A percentile compares a stretch with the other conserved stretches of the same genome.
Evolutionary conservation across 2,329 filamentous ascomycete genomes (phyloP).

Genomic region (Botryotinia convoluta): DNA sequence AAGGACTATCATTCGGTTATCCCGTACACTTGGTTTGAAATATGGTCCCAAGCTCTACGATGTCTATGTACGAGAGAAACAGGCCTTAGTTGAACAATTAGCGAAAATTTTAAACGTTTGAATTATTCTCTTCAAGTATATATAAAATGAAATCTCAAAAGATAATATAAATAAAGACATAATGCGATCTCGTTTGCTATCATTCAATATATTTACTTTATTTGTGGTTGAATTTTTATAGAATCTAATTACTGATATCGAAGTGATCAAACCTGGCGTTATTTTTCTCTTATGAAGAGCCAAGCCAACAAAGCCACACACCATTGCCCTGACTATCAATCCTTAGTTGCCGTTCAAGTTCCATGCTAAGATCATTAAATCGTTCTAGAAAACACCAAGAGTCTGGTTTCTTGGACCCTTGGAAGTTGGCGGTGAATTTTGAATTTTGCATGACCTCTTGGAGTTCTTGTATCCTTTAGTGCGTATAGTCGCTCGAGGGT

Average conservation of each 20-base stretch:
- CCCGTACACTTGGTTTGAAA: neutral
- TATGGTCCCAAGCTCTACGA: neutral
- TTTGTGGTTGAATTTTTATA: neutral
- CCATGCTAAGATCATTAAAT: neutral
- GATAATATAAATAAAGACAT: neutral
- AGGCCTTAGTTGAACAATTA: neutral
- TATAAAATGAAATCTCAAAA: neutral
- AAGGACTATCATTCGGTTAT: neutral
- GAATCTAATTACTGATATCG: neutral
- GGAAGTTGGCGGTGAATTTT: neutral
- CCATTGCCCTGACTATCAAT: neutral
- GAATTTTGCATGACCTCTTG: neutral
- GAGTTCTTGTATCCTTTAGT: neutral
- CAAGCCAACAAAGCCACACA: neutral
- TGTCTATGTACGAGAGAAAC: too few species aligned
- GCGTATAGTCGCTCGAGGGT: too few species aligned
- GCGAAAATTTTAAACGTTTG: neutral
- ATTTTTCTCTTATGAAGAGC: neutral
- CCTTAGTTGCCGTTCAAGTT: neutral
- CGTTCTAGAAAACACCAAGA: conserved; percentile 9
- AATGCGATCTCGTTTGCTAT: neutral
- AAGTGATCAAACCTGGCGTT: neutral
- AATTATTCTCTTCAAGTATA: neutral
- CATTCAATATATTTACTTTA: neutral
- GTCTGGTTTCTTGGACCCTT: neutral